Evolutionary conservation across 2,329 filamentous ascomycete species (phyloP).

Genomic region (Penicillium sp.): DNA sequence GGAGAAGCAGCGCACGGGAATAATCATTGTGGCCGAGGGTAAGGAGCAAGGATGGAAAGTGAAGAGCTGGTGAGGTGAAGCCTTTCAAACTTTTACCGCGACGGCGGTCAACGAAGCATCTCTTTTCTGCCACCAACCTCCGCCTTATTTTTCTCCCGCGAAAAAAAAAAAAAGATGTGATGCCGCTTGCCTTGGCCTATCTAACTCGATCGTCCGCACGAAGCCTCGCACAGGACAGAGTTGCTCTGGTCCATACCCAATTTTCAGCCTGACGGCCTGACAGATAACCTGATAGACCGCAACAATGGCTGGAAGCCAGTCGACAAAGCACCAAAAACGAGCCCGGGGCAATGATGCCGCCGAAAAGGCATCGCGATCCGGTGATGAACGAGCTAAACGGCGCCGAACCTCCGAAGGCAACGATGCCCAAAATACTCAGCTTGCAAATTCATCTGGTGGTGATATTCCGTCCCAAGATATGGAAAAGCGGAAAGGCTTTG

Average conservation of each 20-base stretch:
- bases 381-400: slow-evolving; percentile 31
- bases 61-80: neutral
- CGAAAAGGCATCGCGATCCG: slow-evolving; percentile 20
- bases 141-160: slow-evolving; percentile 16
- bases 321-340: slow-evolving; percentile 29
- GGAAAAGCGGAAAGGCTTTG: slow-evolving; percentile 14
- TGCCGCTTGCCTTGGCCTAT: neutral
- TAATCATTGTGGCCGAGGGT: slow-evolving; percentile 71
- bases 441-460: slow-evolving; percentile 21
- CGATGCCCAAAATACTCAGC: slow-evolving; percentile 23
- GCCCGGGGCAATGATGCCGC: slow-evolving; percentile 29
- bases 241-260: neutral
- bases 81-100: slow-evolving; percentile 16
- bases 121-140: slow-evolving; percentile 17
- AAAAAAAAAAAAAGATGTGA: slow-evolving; percentile 25
- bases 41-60: neutral
- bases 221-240: neutral
- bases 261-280: neutral
- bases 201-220: neutral
- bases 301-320: slow-evolving; percentile 19
- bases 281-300: slow-evolving; percentile 2
- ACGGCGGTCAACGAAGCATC: slow-evolving; percentile 7
- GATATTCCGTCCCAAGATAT: slow-evolving; percentile 9
- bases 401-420: slow-evolving; percentile 29
- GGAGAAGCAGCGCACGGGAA: slow-evolving; percentile 96